Evolutionary conservation across 768 basidiomycete species (phyloP).

Genomic region (Psilocybe subaeruginosa): DNA sequence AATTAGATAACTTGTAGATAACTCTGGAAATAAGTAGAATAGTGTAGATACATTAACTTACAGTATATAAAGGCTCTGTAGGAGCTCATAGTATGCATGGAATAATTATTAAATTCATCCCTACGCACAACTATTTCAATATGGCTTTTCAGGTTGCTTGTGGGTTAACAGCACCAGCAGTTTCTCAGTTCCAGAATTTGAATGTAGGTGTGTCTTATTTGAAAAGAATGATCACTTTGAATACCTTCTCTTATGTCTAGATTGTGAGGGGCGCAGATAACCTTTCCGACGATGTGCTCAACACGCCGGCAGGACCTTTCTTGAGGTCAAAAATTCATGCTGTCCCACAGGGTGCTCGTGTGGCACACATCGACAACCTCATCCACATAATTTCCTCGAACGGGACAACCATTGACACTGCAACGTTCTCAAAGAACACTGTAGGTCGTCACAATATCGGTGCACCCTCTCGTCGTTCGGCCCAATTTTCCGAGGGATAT

Average conservation of each 20-base stretch:
- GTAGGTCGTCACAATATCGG: background rate
- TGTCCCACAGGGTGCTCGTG: background rate
- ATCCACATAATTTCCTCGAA: background rate
- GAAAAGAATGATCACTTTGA: background rate
- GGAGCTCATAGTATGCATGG: no score
- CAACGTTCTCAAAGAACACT: background rate
- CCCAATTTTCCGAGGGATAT: background rate
- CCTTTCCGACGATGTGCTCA: background rate
- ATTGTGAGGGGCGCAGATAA: background rate
- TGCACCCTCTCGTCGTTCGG: background rate
- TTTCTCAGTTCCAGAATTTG: background rate
- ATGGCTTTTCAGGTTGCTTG: background rate
- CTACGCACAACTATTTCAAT: no score
- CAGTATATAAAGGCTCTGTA: no score
- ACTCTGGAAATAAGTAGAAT: no score
- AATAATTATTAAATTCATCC: no score
- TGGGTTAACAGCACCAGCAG: background rate
- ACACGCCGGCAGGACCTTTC: background rate
- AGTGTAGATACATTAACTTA: no score
- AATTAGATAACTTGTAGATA: no score
- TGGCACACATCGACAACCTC: background rate
- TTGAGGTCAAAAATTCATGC: background rate
- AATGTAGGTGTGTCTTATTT: background rate
- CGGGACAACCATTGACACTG: background rate
- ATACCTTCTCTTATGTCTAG: background rate